These are phyloP conservation scores for Lentinula sp. DNA, from an alignment of 768 basidiomycete species.

Conservation along the genomic window DNA sequence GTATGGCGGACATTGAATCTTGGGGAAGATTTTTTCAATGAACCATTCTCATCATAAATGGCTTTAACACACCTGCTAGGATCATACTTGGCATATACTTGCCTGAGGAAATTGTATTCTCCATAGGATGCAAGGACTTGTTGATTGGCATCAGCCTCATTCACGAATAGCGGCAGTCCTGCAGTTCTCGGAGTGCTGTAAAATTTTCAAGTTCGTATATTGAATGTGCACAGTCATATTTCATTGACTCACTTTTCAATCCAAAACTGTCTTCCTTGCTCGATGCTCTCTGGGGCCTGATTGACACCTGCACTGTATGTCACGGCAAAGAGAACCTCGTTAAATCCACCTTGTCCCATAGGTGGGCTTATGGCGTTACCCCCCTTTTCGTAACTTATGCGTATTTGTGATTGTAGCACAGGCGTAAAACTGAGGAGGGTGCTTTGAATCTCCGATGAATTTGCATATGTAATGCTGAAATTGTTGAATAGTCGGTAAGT, in stretches of 20 bases:
- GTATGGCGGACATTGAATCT: conserved; percentile 1
- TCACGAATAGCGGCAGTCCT: conserved; percentile 33
- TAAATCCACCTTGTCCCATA: conserved; percentile 19
- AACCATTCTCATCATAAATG: neutral
- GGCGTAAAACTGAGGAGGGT: conserved; percentile 32
- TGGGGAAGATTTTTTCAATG: neutral
- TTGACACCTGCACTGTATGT: conserved; percentile 15
- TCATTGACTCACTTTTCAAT: conserved; percentile 22
- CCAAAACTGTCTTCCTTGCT: conserved; percentile 18
- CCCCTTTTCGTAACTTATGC: conserved; percentile 24
- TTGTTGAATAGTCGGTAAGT: conserved; percentile 26
- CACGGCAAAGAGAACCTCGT: conserved; percentile 26
- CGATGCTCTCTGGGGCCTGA: conserved; percentile 16
- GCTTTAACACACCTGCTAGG: conserved; percentile 26
- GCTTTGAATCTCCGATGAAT: conserved; percentile 14
- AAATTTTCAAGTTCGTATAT: neutral
- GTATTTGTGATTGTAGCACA: conserved; percentile 26
- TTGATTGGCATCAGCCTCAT: conserved; percentile 32
- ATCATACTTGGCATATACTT: conserved; percentile 37
- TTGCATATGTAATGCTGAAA: conserved; percentile 17
- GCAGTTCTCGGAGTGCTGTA: conserved; percentile 26
- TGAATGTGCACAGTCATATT: neutral
- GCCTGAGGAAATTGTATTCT: conserved; percentile 26
- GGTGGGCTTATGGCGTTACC: conserved; percentile 32
- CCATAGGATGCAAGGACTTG: conserved; percentile 35